Evolutionary conservation across 441 rosid species (phyloP), one percentile per base, ranked within the genome.

Genomic region (Dalechampia spathulata): DNA sequence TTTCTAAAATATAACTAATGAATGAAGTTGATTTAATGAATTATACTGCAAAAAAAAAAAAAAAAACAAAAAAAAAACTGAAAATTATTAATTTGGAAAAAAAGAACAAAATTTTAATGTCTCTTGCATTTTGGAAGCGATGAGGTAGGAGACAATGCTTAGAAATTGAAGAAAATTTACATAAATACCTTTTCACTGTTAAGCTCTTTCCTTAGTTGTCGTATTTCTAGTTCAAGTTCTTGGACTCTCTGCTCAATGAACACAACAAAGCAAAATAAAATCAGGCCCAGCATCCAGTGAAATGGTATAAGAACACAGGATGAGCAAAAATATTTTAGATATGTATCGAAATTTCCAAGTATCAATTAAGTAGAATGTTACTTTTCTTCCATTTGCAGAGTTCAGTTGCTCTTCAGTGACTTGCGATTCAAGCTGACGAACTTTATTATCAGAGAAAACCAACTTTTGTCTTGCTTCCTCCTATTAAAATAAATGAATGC

Each of bases 381-480:
- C 99, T 40, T 81, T 87, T 82, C 74, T 80, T 71, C 78, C 85
- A 74, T 66, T 72, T 57, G 77, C 74, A 60, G 78, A 79, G 70
- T 74, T 60, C 52, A 76, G 75, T 73, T 87, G 89, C 78, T 81
- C 89, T 71, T 87, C 86, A 28, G 75, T 73, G 68, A 85, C 67
- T 74, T 85, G 97, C 65, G 86, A 74, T 76, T 93, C 99, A 58
- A 93, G 82, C 76, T 81, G 96, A 49, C 97, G 95, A 71, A 78
- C 76, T 78, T 75, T 93, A 68, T 87, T 90, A 56, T 90, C 97
- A 26, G 97, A 82, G 28, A 43, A 56, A 43, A 90, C 90, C 81
- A 90, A 79, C 75, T 82, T 89, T 64, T 82, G 85, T 76, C 96
- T 80, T 6, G 91, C 77, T 57, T 87, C 96, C 68, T 93, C 97